These are phyloP conservation scores for Pseudozyma pruni DNA, from an alignment of 1,284 basidiomycete genomes.

Conservation along the genomic window DNA sequence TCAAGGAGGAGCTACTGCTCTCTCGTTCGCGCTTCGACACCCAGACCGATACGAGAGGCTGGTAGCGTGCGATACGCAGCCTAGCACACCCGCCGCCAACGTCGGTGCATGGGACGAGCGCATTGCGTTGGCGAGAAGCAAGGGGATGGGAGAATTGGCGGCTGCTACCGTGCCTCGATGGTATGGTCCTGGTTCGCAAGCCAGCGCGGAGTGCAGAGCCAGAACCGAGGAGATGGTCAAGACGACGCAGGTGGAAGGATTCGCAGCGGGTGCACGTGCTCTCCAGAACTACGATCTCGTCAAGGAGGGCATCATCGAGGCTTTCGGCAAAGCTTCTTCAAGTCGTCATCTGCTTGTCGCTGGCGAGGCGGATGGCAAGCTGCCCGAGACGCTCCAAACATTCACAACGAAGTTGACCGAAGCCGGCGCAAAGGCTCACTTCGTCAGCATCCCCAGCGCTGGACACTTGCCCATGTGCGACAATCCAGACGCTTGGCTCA, in stretches of 20 bases:
- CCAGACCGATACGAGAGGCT: conserved; percentile 62
- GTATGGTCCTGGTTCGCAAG: conserved; percentile 66
- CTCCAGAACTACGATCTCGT: conserved; percentile 69
- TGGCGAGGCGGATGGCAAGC: conserved; percentile 69
- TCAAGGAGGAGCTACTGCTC: conserved; percentile 70
- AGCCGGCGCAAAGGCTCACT: conserved; percentile 60
- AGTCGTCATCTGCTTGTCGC: conserved; percentile 67
- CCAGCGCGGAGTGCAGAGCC: conserved; percentile 49
- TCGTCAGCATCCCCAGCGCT: conserved; percentile 63
- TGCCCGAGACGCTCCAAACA: conserved; percentile 67
- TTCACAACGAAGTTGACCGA: conserved; percentile 63
- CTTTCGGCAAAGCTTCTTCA: conserved; percentile 30
- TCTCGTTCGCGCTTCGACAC: conserved; percentile 68
- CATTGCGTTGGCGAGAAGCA: conserved; percentile 65
- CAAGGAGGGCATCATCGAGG: conserved; percentile 61
- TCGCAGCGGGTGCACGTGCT: conserved; percentile 68
- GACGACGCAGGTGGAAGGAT: conserved; percentile 68
- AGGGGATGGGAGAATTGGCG: conserved; percentile 67
- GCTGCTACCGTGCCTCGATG: conserved; percentile 69
- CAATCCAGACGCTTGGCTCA: conserved; percentile 60
- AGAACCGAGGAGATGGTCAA: conserved; percentile 60
- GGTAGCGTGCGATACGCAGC: conserved; percentile 70
- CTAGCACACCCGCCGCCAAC: conserved; percentile 69
- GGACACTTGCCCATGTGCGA: conserved; percentile 70
- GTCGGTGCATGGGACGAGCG: conserved; percentile 69